Evolutionary conservation across 129 eudicot species (phyloP).

Genomic region (Flaveria robusta): DNA sequence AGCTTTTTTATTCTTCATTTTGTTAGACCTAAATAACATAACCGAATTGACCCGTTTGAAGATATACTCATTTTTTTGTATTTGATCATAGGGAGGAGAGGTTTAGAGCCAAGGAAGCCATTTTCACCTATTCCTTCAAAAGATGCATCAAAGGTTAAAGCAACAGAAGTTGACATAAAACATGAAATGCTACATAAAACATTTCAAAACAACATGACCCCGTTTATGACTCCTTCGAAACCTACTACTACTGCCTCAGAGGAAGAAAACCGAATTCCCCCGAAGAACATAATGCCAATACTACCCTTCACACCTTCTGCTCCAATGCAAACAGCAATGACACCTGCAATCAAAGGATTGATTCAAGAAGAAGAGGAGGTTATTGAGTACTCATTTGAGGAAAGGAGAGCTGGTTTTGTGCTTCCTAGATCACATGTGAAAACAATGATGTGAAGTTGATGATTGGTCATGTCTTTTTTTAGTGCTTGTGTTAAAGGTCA

Average conservation of each 20-base stretch:
- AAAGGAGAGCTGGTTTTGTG: slow-evolving; percentile 78
- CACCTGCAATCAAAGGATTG: slow-evolving; percentile 51
- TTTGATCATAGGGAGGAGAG: slow-evolving; percentile 50
- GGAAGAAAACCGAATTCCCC: slow-evolving; percentile 72
- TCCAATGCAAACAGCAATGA: slow-evolving; percentile 68
- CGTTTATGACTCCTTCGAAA: slow-evolving; percentile 63
- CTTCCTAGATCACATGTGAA: slow-evolving; percentile 47
- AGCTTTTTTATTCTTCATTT: too few species aligned
- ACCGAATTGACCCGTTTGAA: too few species aligned
- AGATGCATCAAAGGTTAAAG: slow-evolving; percentile 39
- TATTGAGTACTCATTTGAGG: slow-evolving; percentile 84
- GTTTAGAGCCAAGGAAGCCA: slow-evolving; percentile 62
- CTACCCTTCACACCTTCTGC: slow-evolving; percentile 48
- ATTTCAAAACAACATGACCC: slow-evolving; percentile 31
- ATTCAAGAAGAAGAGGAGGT: slow-evolving; percentile 59
- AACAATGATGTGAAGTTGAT: slow-evolving; percentile 41
- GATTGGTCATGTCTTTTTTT: neutral
- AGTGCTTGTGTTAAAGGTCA: slow-evolving; percentile 35
- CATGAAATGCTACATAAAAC: slow-evolving; percentile 49
- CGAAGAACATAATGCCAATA: slow-evolving; percentile 36
- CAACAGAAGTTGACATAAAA: slow-evolving; percentile 38
- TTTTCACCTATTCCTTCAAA: slow-evolving; percentile 71
- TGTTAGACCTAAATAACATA: too few species aligned
- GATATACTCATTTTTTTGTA: neutral
- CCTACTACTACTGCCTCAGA: slow-evolving; percentile 30